These are phyloP conservation scores for Taphrina wiesneri DNA, from an alignment of 1,139 yeast species.

Conservation along the genomic window DNA sequence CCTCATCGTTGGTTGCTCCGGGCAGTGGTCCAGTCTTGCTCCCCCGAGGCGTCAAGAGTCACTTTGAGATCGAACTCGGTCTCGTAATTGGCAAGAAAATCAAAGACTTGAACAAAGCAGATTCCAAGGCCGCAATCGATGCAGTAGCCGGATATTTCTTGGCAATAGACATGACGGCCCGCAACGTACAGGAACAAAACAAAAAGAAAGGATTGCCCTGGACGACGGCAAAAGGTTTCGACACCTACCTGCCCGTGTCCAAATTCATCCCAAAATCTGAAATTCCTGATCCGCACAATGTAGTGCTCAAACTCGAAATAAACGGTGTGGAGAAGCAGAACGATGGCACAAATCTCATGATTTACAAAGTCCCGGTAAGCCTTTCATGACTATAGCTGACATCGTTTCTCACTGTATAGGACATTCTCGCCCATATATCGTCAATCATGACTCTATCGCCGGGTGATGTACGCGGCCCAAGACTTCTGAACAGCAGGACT, in stretches of 20 bases:
- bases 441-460: conserved; percentile 78
- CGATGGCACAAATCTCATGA: conserved; percentile 81
- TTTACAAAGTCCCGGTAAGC: conserved; percentile 70
- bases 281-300: conserved; percentile 74
- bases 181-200: conserved; percentile 94
- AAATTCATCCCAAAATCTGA: conserved; percentile 63
- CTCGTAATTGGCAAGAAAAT: conserved; percentile 66
- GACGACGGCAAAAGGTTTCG: conserved; percentile 95
- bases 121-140: conserved; percentile 57
- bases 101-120: conserved; percentile 58
- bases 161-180: conserved; percentile 90
- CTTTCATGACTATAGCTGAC: neutral
- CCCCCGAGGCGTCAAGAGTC: conserved; percentile 79
- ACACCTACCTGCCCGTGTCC: conserved; percentile 79
- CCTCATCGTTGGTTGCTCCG: conserved; percentile 52
- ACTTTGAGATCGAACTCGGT: conserved; percentile 92
- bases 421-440: conserved; percentile 77
- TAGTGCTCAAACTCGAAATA: conserved; percentile 63
- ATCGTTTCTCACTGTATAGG: neutral
- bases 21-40: conserved; percentile 73
- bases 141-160: conserved; percentile 82
- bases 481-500: neutral
- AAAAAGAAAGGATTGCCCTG: conserved; percentile 94
- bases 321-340: conserved; percentile 68
- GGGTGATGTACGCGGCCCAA: conserved; percentile 13